These are phyloP conservation scores for Hypoxylon lienhwacheense DNA, from an alignment of 495 filamentous ascomycete genomes.

Conservation along the genomic window DNA sequence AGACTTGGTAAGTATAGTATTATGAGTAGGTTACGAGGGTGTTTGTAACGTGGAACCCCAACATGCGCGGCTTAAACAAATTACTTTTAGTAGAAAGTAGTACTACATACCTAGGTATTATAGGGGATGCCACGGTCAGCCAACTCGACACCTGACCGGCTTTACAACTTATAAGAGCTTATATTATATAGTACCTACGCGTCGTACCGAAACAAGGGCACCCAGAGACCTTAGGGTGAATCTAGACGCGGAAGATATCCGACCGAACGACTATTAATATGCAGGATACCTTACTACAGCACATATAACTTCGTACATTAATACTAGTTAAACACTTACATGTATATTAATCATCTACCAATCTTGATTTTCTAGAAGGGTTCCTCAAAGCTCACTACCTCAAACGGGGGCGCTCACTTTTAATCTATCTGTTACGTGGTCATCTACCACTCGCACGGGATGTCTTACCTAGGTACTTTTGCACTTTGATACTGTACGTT, in stretches of 20 bases:
- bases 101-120: too few species aligned
- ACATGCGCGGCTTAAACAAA: too few species aligned
- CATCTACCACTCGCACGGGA: constrained; percentile 21
- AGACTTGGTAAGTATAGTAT: too few species aligned
- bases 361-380: constrained; percentile 28
- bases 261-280: constrained; percentile 22
- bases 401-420: constrained; percentile 12
- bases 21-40: too few species aligned
- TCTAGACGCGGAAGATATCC: constrained; percentile 27
- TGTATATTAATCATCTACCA: constrained; percentile 27
- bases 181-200: constrained; percentile 1
- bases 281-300: constrained; percentile 20
- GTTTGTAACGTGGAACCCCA: too few species aligned
- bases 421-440: constrained; percentile 33
- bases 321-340: too few species aligned
- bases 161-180: background rate
- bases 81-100: too few species aligned
- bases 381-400: constrained; percentile 18
- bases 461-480: constrained; percentile 21
- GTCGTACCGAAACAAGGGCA: background rate
- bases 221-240: constrained; percentile 3
- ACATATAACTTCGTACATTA: too few species aligned
- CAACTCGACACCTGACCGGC: too few species aligned
- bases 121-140: too few species aligned
- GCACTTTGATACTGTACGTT: constrained; percentile 6